phyloP scores from a whole-genome alignment of 176 grass and related monocot genomes.

The Hsuehochloa calcarea region DNA sequence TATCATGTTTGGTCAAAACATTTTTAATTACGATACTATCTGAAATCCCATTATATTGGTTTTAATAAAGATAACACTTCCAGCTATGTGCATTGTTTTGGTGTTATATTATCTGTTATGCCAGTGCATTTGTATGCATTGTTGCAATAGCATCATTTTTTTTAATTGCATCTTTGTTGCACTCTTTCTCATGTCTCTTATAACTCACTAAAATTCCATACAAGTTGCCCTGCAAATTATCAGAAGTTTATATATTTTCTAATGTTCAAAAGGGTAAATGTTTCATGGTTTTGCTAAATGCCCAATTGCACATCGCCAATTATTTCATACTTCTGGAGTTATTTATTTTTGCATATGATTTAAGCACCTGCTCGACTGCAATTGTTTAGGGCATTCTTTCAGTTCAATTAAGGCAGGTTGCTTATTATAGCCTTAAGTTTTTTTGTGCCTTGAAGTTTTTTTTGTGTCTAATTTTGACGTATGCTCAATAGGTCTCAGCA shows the following conservation, averaged over 20 bases:
- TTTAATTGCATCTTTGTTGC: not conserved
- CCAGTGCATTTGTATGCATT: slow-evolving; percentile 4
- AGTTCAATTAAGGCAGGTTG: slow-evolving; percentile 2
- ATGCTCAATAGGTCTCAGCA: slow-evolving; percentile 65
- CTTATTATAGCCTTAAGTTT: slow-evolving; percentile 7
- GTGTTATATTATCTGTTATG: not conserved
- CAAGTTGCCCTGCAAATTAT: not conserved
- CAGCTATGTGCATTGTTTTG: slow-evolving; percentile 8
- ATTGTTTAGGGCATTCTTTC: slow-evolving; percentile 19
- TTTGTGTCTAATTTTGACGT: not conserved
- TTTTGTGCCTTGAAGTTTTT: slow-evolving; percentile 8
- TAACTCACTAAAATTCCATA: not conserved
- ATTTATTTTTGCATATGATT: not conserved
- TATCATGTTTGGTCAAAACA: slow-evolving; percentile 9
- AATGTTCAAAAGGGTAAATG: not conserved
- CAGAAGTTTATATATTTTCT: not conserved
- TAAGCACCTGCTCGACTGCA: not conserved
- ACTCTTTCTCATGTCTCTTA: not conserved
- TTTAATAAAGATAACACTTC: not conserved
- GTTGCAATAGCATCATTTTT: not conserved
- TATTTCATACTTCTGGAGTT: slow-evolving; percentile 5
- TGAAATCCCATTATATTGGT: slow-evolving; percentile 8
- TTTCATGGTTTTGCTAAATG: slow-evolving; percentile 27
- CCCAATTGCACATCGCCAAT: not conserved
- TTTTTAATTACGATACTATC: not conserved